Percentiles rank a stretch among this genome's conserved stretches.
These are phyloP conservation scores for Pythium volutum DNA, from an alignment of 352 stramenopile species.

Conservation along the genomic window DNA sequence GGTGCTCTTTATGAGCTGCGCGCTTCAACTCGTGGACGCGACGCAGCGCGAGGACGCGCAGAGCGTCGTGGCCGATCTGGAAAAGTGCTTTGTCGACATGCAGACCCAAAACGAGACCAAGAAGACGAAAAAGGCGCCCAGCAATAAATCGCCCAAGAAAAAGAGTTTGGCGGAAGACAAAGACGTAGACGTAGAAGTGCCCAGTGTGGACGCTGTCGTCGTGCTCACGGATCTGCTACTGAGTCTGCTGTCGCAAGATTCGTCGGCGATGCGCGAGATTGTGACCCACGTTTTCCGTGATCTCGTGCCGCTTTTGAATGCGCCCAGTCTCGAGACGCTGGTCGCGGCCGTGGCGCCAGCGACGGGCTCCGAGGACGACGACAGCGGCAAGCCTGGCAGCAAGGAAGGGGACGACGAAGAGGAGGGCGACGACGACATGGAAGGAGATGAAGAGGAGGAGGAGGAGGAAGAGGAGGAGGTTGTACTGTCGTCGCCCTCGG, in stretches of 20 bases:
- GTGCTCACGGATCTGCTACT: slow-evolving; percentile 83
- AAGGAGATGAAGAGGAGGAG: slow-evolving; percentile 31
- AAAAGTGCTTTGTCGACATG: slow-evolving; percentile 67
- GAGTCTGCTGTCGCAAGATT: slow-evolving; percentile 80
- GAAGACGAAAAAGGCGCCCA: slow-evolving; percentile 34
- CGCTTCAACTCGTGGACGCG: slow-evolving; percentile 67
- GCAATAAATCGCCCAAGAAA: slow-evolving; percentile 25
- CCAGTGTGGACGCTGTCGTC: slow-evolving; percentile 49
- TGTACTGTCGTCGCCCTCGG: slow-evolving; percentile 46
- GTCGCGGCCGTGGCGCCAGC: slow-evolving; percentile 58
- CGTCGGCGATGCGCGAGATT: slow-evolving; percentile 80
- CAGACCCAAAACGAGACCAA: slow-evolving; percentile 31
- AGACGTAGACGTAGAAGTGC: slow-evolving; percentile 16
- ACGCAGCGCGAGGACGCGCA: slow-evolving; percentile 59
- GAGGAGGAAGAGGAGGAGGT: slow-evolving; percentile 59
- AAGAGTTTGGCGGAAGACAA: slow-evolving; percentile 28
- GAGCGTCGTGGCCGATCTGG: slow-evolving; percentile 57
- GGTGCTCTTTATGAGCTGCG: slow-evolving; percentile 71
- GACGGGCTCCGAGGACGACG: slow-evolving; percentile 30
- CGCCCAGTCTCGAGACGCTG: slow-evolving; percentile 64
- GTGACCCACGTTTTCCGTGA: slow-evolving; percentile 79
- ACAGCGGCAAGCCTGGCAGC: slow-evolving; percentile 33
- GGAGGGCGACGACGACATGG: slow-evolving; percentile 33
- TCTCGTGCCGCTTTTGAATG: slow-evolving; percentile 62
- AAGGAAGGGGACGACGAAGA: slow-evolving; percentile 30